These are phyloP conservation scores for Arabidopsis arenosa DNA, from an alignment of 345 rosid species.

Conservation along the genomic window DNA sequence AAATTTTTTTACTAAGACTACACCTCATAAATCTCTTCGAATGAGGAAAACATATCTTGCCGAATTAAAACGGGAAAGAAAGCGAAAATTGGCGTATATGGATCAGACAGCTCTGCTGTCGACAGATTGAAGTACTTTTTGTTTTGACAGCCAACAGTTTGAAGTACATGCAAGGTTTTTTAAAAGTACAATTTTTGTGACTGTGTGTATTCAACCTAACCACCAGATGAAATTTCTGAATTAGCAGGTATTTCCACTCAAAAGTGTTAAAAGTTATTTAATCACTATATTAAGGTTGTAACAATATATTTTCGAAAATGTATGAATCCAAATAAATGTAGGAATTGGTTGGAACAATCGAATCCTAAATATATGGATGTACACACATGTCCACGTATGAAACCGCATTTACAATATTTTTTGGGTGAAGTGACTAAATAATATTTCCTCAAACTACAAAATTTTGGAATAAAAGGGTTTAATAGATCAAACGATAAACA, in stretches of 20 bases:
- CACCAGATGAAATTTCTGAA: not conserved
- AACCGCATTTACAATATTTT: constrained; percentile 1
- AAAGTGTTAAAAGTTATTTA: not conserved
- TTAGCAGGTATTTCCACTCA: not conserved
- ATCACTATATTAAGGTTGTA: not conserved
- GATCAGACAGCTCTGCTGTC: not conserved
- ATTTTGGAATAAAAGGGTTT: constrained; percentile 1
- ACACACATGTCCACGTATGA: constrained; percentile 8
- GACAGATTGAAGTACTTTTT: not conserved
- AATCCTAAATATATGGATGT: constrained; percentile 10
- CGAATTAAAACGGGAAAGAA: not conserved
- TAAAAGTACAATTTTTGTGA: not conserved
- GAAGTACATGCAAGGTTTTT: not conserved
- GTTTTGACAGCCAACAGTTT: not conserved
- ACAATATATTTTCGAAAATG: not conserved
- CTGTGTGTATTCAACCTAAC: not conserved
- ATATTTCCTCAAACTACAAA: constrained; percentile 13
- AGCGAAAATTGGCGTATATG: not conserved
- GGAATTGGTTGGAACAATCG: not conserved
- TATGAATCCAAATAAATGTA: not conserved
- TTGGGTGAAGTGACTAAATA: not conserved
- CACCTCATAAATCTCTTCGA: not conserved
- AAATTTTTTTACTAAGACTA: not conserved
- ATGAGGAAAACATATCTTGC: not conserved
- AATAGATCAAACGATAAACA: constrained; percentile 2